phyloP scores from a whole-genome alignment of 2,329 filamentous ascomycete species.

The Westerdykella sp. region DNA sequence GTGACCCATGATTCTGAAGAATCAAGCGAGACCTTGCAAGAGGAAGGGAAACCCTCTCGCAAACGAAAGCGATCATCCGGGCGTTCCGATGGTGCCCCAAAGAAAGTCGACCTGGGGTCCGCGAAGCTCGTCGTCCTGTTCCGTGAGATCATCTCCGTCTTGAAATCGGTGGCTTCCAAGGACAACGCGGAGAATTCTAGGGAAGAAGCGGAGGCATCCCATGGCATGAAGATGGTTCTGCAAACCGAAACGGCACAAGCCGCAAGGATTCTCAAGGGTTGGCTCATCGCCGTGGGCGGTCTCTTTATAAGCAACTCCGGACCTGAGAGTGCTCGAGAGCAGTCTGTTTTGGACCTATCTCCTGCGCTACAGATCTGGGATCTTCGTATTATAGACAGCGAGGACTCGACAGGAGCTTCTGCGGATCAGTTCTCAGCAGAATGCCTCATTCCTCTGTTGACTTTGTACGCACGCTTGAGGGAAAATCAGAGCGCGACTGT shows the following conservation, averaged over 20 bases:
- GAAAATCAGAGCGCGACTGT: not conserved
- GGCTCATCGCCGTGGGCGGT: constrained; percentile 24
- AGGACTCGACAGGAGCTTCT: constrained; percentile 24
- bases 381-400: constrained; percentile 20
- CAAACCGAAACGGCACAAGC: constrained; percentile 32
- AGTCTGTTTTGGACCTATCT: constrained; percentile 15
- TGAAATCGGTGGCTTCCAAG: constrained; percentile 17
- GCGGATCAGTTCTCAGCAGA: constrained; percentile 34
- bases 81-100: constrained; percentile 11
- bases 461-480: constrained; percentile 18
- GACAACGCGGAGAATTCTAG: constrained; percentile 6
- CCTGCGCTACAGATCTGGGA: constrained; percentile 31
- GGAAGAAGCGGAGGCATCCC: constrained; percentile 20
- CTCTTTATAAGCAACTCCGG: constrained; percentile 5
- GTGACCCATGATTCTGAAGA: constrained; percentile 17
- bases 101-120: constrained; percentile 9
- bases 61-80: constrained; percentile 32
- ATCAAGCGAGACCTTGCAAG: constrained; percentile 23
- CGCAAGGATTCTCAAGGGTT: constrained; percentile 31
- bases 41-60: constrained; percentile 23
- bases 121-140: constrained; percentile 19
- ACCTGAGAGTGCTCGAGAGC: not conserved
- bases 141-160: constrained; percentile 11
- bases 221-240: constrained; percentile 34
- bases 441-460: constrained; percentile 30